A percentile compares a stretch with the other conserved stretches of the same genome.
These are phyloP conservation scores for Phytophthora rubi DNA, from an alignment of 352 stramenopile genomes.

Conservation along the genomic window DNA sequence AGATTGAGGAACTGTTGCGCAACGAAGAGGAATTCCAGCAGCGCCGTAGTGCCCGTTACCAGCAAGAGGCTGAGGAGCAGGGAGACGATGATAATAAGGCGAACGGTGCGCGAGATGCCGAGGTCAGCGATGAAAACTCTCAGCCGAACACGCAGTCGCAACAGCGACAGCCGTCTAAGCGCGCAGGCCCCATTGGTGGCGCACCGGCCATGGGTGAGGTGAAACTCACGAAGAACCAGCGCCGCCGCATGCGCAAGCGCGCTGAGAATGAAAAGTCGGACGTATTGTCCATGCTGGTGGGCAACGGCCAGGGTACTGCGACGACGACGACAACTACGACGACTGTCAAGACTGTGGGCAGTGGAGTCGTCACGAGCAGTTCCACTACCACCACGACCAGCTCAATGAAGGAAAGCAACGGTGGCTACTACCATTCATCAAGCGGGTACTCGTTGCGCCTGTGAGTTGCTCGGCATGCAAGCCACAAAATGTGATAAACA, in stretches of 20 bases:
- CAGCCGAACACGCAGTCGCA: conserved; percentile 30
- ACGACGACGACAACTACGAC: conserved; percentile 34
- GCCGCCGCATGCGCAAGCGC: conserved; percentile 78
- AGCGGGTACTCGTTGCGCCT: conserved; percentile 72
- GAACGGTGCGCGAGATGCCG: conserved; percentile 13
- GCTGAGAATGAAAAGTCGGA: conserved; percentile 79
- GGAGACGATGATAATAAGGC: conserved; percentile 27
- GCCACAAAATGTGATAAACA: conserved; percentile 11
- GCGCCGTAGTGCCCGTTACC: conserved; percentile 35
- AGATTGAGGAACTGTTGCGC: conserved; percentile 64
- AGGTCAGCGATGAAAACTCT: conserved; percentile 44
- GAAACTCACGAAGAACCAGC: conserved; percentile 85
- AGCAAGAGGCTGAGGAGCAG: conserved; percentile 48
- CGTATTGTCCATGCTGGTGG: conserved; percentile 70
- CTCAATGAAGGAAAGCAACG: conserved; percentile 32
- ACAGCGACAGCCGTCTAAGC: conserved; percentile 19
- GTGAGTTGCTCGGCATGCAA: conserved; percentile 29
- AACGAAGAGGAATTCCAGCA: conserved; percentile 60
- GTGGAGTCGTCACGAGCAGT: conserved; percentile 15
- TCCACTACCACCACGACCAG: conserved; percentile 34
- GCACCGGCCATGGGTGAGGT: conserved; percentile 37
- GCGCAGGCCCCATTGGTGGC: conserved; percentile 42
- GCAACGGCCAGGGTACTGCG: conserved; percentile 16
- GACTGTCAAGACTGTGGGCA: conserved; percentile 31
- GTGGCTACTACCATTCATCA: conserved; percentile 72